phyloP scores from a whole-genome alignment of 192 early-diverging fungal genomes.

The Rhizoclosmatium globosum region DNA sequence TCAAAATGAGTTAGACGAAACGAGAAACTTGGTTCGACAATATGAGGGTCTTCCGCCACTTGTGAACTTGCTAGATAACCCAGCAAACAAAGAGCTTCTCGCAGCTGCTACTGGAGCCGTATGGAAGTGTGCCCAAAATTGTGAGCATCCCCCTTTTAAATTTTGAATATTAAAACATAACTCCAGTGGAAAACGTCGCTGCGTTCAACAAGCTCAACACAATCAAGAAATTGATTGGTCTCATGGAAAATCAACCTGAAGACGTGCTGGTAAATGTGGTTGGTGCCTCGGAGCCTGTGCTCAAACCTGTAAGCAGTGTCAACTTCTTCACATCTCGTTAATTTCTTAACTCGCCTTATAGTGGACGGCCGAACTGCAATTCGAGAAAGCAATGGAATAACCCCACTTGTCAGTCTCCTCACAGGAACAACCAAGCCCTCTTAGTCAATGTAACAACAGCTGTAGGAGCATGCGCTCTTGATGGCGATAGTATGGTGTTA shows the following conservation, averaged over 20 bases:
- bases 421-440: constrained; percentile 69
- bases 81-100: constrained; percentile 67
- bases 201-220: constrained; percentile 71
- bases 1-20: constrained; percentile 53
- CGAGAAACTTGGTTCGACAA: constrained; percentile 60
- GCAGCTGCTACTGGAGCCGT: constrained; percentile 73
- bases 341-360: constrained; percentile 27
- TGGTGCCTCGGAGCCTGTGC: constrained; percentile 72
- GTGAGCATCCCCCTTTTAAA: constrained; percentile 40
- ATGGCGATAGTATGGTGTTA: constrained; percentile 71
- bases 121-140: constrained; percentile 72
- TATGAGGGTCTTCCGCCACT: constrained; percentile 62
- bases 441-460: constrained; percentile 71
- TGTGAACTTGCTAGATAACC: constrained; percentile 67
- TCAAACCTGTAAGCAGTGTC: constrained; percentile 58
- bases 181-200: constrained; percentile 64
- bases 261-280: constrained; percentile 74
- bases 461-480: constrained; percentile 67
- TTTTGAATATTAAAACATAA: constrained; percentile 8
- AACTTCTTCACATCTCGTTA: neutral
- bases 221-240: constrained; percentile 70
- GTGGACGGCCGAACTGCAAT: constrained; percentile 68
- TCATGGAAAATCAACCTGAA: constrained; percentile 72
- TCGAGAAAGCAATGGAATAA: constrained; percentile 66
- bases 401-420: constrained; percentile 64